phyloP scores from a whole-genome alignment of 108 stramenopile genomes.

The Bacterosira constricta region DNA sequence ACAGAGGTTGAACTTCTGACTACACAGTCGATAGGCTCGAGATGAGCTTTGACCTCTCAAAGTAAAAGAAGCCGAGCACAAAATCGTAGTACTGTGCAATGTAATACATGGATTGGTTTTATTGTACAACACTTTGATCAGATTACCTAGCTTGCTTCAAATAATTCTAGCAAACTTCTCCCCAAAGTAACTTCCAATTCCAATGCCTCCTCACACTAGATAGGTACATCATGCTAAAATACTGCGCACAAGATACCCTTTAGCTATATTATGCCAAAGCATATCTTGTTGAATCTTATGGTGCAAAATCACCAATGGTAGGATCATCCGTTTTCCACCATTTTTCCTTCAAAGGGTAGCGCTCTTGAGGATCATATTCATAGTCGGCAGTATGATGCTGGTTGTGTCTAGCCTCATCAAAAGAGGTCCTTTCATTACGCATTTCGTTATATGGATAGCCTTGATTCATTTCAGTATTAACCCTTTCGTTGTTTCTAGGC shows the following conservation, averaged over 20 bases:
- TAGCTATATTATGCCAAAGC: not conserved
- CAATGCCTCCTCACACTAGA: no score
- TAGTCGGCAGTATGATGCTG: not conserved
- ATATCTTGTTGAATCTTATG: not conserved
- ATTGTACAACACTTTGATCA: no score
- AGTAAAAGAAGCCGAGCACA: no score
- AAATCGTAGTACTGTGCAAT: no score
- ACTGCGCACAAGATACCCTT: not conserved
- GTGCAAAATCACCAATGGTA: constrained; percentile 1
- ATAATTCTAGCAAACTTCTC: no score
- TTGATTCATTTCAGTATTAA: not conserved
- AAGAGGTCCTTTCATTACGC: not conserved
- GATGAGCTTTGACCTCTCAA: no score
- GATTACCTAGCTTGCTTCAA: no score
- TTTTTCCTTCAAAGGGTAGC: not conserved
- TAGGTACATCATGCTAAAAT: no score
- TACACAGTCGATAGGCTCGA: no score
- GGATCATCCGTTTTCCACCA: constrained; percentile 11
- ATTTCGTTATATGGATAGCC: constrained; percentile 4
- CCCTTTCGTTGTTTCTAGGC: not conserved
- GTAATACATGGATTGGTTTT: no score
- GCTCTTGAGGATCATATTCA: constrained; percentile 1
- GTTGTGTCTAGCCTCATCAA: not conserved
- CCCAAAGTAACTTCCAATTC: no score
- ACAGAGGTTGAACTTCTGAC: no score